Base-by-base conservation (phyloP, 116 monocot species). In the Phalaenopsis hybrid region DNA sequence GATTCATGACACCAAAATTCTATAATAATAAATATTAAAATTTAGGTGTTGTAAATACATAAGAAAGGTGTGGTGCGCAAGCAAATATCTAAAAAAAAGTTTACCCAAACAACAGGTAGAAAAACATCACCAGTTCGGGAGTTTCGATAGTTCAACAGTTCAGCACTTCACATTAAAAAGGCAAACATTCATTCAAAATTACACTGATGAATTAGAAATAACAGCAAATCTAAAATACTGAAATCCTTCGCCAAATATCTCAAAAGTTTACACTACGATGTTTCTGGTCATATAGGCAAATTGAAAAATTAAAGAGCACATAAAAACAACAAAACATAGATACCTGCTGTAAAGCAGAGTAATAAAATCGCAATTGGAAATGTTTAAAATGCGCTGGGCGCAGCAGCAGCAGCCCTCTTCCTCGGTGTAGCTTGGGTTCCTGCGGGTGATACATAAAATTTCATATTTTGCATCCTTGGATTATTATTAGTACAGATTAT, bases 401-500 rank as follows among this genome's bases (percentile, higher is more conserved):
- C 79, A 13, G 88, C 45, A 0, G 81, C 86, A 8, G 86, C 85
- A 20, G 79, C 61, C 51, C 37, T 57, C 88, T 88, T 91, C 85
- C 70, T 88, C 37, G 91, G 85, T 74, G 88, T 59, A 52, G 91
- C 91, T 83, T 83, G 81, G 74, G 86, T 86, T 49, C 91, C 91
- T 88, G 57, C 16, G 45, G 55, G 57, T 55, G 3, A 55, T 15
- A 55, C 15, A 55, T 15, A 12, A 55, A 37, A 15, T 16, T 15
- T 55, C 55, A 4, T 55, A 55, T 15, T 12, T 4, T 55, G 4
- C 55, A 55, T 15, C 17, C 55, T 55, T 55, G 4, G 12, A 0
- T 55, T 55, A 55, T 6, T 3, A 48, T 48, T 48, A 48, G 9
- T 48, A 48, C 16, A 13, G 16, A 55, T 55, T 55, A 55, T 55